phyloP scores from a whole-genome alignment of 1,284 basidiomycete species.

The Fomitopsis pinicola region DNA sequence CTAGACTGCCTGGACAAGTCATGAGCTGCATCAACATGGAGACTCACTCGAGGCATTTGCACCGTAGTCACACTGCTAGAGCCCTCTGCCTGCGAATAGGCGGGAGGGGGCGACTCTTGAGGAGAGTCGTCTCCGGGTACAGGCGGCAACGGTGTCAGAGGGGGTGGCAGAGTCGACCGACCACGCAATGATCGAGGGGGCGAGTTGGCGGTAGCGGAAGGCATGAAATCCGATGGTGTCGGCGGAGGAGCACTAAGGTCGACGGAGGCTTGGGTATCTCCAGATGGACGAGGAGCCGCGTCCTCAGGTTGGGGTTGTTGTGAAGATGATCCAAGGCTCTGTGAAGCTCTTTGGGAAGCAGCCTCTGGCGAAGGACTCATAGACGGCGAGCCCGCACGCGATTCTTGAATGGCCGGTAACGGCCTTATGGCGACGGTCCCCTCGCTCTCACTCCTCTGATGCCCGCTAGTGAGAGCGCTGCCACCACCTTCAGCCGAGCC shows the following conservation, averaged over 20 bases:
- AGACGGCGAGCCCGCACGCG: background rate
- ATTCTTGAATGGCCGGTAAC: constrained; percentile 5
- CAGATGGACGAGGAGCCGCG: background rate
- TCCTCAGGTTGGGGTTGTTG: background rate
- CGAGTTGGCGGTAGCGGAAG: background rate
- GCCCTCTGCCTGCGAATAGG: background rate
- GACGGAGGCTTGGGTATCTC: background rate
- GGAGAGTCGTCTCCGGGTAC: background rate
- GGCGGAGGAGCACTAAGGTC: background rate
- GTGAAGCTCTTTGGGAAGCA: background rate
- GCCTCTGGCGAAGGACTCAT: constrained; percentile 5
- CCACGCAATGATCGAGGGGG: background rate
- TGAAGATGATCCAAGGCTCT: background rate
- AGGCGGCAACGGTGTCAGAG: background rate
- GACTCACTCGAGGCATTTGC: background rate
- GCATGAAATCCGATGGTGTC: background rate
- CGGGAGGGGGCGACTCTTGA: background rate
- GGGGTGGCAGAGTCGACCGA: background rate
- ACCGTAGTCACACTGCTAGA: background rate
- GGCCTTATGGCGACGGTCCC: background rate
- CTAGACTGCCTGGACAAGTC: constrained; percentile 12
- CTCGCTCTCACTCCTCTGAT: background rate
- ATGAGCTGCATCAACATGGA: background rate
- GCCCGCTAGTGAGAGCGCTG: background rate
- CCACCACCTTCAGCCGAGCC: constrained; percentile 1